Base-by-base conservation (phyloP, 1,139 yeast genomes). In the Geotrichum candidum region DNA sequence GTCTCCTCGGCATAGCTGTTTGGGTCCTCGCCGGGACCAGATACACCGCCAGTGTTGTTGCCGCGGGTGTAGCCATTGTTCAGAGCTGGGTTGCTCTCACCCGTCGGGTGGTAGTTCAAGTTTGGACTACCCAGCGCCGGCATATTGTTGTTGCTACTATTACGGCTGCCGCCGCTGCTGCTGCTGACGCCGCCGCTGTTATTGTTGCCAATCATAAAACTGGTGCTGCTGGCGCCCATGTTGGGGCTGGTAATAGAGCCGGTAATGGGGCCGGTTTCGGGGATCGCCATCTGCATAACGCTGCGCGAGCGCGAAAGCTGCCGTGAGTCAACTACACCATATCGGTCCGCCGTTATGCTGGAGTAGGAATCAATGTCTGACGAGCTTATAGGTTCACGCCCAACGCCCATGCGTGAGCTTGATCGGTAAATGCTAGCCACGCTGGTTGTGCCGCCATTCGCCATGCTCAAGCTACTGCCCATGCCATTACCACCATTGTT, bases 311-410 rank as follows among this genome's bases (percentile, higher is more conserved):
- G 57, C 33, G 58, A 22, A 27, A 62, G 55, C 23, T 45, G 46
- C 10, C 57, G 35, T 11, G 61, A 54, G 45, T 62, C 64, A 31
- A 62, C 64, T 2, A 53, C 53, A 18, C 59, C 64, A 45, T 62
- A 62, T 1, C 64, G 53, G 46, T 62, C 41, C 13, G 41, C 41
- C 13, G 41, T 35, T 10, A 35, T 35, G 18, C 46, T 27, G 6
- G 41, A 29, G 25, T 27, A 27, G 6, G 54, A 27, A 31, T 18
- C 23, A 31, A 27, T 29, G 38, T n/a, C 27, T n/a, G 51, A 23
- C 11, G 57, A 25, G 22, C n/a, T 10, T 15, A 35, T 15, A 9
- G 41, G n/a, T 35, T 35, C 41, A 15, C 41, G 41, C 6, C 13
- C 13, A 35, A 35, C 4, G 13, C 41, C 41, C 41, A 35, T 35